These are phyloP conservation scores for Salix koriyanagi DNA, from an alignment of 345 rosid genomes.

Conservation along the genomic window DNA sequence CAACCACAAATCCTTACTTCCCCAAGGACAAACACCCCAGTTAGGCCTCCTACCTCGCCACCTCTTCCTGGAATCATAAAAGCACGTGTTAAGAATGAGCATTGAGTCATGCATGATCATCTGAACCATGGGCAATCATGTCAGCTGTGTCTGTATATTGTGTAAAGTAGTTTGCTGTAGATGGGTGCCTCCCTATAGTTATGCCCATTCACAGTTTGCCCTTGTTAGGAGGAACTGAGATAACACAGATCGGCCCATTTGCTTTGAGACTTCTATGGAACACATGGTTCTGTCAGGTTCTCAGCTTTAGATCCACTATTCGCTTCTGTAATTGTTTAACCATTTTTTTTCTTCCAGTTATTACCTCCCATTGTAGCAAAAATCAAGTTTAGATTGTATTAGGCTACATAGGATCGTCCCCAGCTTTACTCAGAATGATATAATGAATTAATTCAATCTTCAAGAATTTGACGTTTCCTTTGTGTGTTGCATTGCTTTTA, in stretches of 20 bases:
- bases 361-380: constrained; percentile 16
- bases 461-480: constrained; percentile 7
- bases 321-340: constrained; percentile 28
- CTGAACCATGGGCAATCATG: constrained; percentile 18
- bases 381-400: constrained; percentile 19
- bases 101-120: constrained; percentile 27
- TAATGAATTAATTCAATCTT: constrained; percentile 19
- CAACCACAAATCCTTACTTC: constrained; percentile 45
- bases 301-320: constrained; percentile 18
- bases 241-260: constrained; percentile 15
- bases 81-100: constrained; percentile 73
- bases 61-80: constrained; percentile 62
- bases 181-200: constrained; percentile 8
- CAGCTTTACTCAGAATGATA: constrained; percentile 29
- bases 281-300: constrained; percentile 14
- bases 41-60: constrained; percentile 55
- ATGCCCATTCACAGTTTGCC: constrained; percentile 10
- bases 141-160: constrained; percentile 55
- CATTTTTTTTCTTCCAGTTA: neutral
- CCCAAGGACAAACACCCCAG: constrained; percentile 30
- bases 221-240: constrained; percentile 10
- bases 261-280: constrained; percentile 18
- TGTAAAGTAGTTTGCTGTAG: constrained; percentile 50
- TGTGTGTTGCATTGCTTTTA: neutral
- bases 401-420: constrained; percentile 17